phyloP scores from a whole-genome alignment of 2,329 filamentous ascomycete genomes.

The Fusarium oxysporum region DNA sequence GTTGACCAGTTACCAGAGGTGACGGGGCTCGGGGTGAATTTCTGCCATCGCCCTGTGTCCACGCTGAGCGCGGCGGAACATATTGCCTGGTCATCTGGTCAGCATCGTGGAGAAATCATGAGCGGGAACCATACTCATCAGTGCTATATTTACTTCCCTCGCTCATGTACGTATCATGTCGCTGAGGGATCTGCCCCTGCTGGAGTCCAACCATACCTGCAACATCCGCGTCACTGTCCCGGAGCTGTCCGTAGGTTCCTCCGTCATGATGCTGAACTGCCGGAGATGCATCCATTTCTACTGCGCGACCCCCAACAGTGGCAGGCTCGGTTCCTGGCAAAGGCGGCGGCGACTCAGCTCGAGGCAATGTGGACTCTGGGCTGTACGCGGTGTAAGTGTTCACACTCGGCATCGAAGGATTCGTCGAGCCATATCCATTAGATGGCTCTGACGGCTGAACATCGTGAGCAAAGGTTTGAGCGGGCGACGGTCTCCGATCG shows the following conservation, averaged over 20 bases:
- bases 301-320: constrained; percentile 69
- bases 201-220: constrained; percentile 80
- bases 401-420: constrained; percentile 49
- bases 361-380: constrained; percentile 61
- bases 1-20: constrained; percentile 54
- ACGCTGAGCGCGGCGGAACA: constrained; percentile 66
- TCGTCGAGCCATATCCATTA: constrained; percentile 46
- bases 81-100: constrained; percentile 56
- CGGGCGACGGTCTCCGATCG: constrained; percentile 54
- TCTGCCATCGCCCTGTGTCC: constrained; percentile 61
- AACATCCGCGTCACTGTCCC: constrained; percentile 77
- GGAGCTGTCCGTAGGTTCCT: constrained; percentile 60
- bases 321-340: constrained; percentile 59
- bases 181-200: constrained; percentile 59
- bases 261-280: constrained; percentile 55
- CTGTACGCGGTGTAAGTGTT: constrained; percentile 59
- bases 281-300: constrained; percentile 83
- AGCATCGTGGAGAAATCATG: neutral
- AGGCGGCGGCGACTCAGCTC: constrained; percentile 74
- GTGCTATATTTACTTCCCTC: constrained; percentile 79
- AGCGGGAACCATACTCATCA: constrained; percentile 67
- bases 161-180: constrained; percentile 66
- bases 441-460: constrained; percentile 52
- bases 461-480: constrained; percentile 55
- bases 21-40: constrained; percentile 61